These are phyloP conservation scores for Alternaria consortialis DNA, from an alignment of 2,329 filamentous ascomycete species.

Conservation along the genomic window DNA sequence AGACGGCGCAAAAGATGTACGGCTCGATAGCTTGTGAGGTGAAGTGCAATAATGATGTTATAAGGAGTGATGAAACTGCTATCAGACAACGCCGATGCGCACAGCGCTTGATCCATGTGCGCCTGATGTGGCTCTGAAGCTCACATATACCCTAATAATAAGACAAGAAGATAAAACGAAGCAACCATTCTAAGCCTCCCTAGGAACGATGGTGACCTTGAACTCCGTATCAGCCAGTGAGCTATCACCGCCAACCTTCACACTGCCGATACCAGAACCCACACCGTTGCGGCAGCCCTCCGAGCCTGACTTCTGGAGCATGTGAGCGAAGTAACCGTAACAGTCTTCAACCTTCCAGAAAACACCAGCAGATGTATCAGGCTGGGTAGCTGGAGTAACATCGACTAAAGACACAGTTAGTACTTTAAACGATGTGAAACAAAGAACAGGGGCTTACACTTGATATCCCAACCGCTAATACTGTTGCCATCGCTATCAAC, in stretches of 20 bases:
- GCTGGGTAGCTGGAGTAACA: slow-evolving; percentile 33
- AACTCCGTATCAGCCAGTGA: slow-evolving; percentile 37
- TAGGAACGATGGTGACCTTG: slow-evolving; percentile 28
- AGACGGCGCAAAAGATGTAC: background rate
- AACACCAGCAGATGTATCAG: slow-evolving; percentile 23
- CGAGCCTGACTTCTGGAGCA: slow-evolving; percentile 28
- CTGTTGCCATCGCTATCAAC: slow-evolving; percentile 23
- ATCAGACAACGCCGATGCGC: background rate
- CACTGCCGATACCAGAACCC: slow-evolving; percentile 34
- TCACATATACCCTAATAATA: background rate
- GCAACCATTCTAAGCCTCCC: background rate
- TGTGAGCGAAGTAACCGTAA: slow-evolving; percentile 39
- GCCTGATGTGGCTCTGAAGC: background rate
- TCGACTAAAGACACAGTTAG: slow-evolving; percentile 25
- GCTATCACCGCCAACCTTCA: slow-evolving; percentile 32
- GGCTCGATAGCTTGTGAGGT: background rate
- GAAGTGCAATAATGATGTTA: background rate
- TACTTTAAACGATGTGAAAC: slow-evolving; percentile 1
- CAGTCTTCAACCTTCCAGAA: slow-evolving; percentile 39
- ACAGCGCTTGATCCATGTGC: background rate
- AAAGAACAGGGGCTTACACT: slow-evolving; percentile 25
- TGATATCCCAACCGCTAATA: slow-evolving; percentile 28
- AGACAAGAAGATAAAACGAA: background rate
- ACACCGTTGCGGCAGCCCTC: slow-evolving; percentile 30
- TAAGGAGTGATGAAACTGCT: background rate